Percentiles rank a stretch among this genome's conserved stretches.
phyloP scores from a whole-genome alignment of 2,329 filamentous ascomycete species.

The Venturia asperata region DNA sequence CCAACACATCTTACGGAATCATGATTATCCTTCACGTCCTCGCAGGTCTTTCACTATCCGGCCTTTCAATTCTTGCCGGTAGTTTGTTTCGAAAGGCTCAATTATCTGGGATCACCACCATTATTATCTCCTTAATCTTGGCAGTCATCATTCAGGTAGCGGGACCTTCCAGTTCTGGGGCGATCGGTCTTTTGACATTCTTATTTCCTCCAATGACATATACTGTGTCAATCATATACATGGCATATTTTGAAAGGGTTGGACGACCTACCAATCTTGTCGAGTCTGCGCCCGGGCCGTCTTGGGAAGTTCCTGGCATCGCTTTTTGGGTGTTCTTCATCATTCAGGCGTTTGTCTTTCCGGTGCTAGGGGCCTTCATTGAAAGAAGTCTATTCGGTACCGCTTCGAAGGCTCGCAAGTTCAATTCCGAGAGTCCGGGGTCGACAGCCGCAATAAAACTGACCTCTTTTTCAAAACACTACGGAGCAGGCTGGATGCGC shows the following conservation, averaged over 20 bases:
- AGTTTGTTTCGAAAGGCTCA: constrained; percentile 83
- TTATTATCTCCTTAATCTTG: constrained; percentile 65
- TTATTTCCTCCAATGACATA: constrained; percentile 72
- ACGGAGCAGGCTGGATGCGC: constrained; percentile 58
- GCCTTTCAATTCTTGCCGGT: constrained; percentile 72
- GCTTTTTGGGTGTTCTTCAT: constrained; percentile 70
- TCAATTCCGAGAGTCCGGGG: constrained; percentile 27
- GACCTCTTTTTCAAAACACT: constrained; percentile 69
- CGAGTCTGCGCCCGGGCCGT: constrained; percentile 46
- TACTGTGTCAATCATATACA: constrained; percentile 17
- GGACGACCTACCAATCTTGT: constrained; percentile 14
- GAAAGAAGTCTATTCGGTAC: constrained; percentile 73
- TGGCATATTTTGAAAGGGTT: constrained; percentile 16
- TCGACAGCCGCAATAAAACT: constrained; percentile 57
- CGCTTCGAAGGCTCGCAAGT: constrained; percentile 48
- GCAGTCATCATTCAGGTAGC: constrained; percentile 77
- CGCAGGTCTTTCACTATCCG: constrained; percentile 68
- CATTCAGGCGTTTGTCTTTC: constrained; percentile 71
- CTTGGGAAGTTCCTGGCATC: constrained; percentile 64
- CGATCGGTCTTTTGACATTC: constrained; percentile 60
- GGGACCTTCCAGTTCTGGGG: constrained; percentile 49
- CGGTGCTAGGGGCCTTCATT: constrained; percentile 64
- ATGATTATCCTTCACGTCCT: constrained; percentile 60
- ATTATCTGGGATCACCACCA: constrained; percentile 73
- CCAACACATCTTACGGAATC: constrained; percentile 37